Evolutionary conservation across 495 filamentous ascomycete genomes (phyloP).

Genomic region (Hypomontagnella submonticulosa): DNA sequence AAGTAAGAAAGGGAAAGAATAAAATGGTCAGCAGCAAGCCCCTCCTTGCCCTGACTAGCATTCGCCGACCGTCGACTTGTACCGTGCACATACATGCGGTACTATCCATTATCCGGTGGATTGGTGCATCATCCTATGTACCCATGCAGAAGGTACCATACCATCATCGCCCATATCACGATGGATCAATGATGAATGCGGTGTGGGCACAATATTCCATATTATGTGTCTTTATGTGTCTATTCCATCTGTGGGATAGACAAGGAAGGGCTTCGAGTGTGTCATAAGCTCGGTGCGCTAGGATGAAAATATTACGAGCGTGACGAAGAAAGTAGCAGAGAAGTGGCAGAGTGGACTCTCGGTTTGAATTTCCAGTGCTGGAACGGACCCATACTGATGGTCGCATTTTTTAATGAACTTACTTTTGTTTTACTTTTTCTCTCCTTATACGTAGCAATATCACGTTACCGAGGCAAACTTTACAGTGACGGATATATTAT

Average conservation of each 20-base stretch:
- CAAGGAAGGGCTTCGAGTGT: constrained; percentile 8
- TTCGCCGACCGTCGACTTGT: neutral
- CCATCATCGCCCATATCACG: neutral
- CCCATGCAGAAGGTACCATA: neutral
- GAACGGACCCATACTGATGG: constrained; percentile 17
- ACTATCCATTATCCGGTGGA: constrained; percentile 29
- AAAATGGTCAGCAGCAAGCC: constrained; percentile 15
- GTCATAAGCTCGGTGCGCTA: constrained; percentile 19
- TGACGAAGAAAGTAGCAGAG: constrained; percentile 11
- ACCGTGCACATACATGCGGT: constrained; percentile 6
- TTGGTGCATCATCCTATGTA: constrained; percentile 22
- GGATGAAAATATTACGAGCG: constrained; percentile 20
- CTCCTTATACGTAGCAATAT: constrained; percentile 15
- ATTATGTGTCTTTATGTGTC: too few species aligned
- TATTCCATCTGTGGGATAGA: too few species aligned
- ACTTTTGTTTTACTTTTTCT: neutral
- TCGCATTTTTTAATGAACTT: neutral
- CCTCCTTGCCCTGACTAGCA: constrained; percentile 3
- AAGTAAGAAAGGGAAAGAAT: constrained; percentile 13
- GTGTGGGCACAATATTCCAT: neutral
- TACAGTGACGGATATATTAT: constrained; percentile 3
- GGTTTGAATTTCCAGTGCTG: constrained; percentile 4
- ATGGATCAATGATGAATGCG: constrained; percentile 10
- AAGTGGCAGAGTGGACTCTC: constrained; percentile 13
- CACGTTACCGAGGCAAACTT: constrained; percentile 20